Conservation (phyloP, 352 stramenopile species). For the Pythium dissotocum region DNA sequence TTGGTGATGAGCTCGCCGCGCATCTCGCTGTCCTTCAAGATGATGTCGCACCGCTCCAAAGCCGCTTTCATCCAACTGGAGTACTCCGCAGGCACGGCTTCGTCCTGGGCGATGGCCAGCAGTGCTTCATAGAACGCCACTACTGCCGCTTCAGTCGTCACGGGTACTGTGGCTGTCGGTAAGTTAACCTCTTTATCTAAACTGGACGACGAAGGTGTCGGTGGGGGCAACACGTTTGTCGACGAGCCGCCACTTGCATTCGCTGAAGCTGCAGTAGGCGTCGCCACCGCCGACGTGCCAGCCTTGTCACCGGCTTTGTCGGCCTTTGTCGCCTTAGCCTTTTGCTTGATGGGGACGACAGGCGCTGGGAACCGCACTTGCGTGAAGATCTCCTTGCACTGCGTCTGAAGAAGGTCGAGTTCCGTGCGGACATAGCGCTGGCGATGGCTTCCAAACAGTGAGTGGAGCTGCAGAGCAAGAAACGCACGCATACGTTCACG, state of each 20-base stretch:
- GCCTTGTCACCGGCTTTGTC: slow-evolving; percentile 28
- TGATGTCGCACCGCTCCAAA: slow-evolving; percentile 54
- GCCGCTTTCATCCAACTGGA: slow-evolving; percentile 40
- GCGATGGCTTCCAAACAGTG: slow-evolving; percentile 72
- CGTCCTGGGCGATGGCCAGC: slow-evolving; percentile 47
- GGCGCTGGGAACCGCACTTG: slow-evolving; percentile 57
- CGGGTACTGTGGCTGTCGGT: slow-evolving; percentile 24
- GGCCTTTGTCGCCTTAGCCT: slow-evolving; percentile 29
- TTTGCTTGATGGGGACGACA: slow-evolving; percentile 35
- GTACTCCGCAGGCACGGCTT: slow-evolving; percentile 40
- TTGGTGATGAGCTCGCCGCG: slow-evolving; percentile 69
- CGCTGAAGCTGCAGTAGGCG: slow-evolving; percentile 13
- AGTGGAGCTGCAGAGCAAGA: slow-evolving; percentile 73
- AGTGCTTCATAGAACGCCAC: slow-evolving; percentile 56
- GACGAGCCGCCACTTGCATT: slow-evolving; percentile 20
- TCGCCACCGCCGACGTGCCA: slow-evolving; percentile 6
- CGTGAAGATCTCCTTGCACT: slow-evolving; percentile 44
- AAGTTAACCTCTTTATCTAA: slow-evolving; percentile 46
- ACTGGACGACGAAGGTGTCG: slow-evolving; percentile 42
- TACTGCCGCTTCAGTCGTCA: slow-evolving; percentile 36
- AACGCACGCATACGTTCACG: slow-evolving; percentile 68
- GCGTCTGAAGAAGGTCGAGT: slow-evolving; percentile 54
- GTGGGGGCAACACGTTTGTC: slow-evolving; percentile 12
- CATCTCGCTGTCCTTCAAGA: slow-evolving; percentile 70
- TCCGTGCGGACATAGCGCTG: slow-evolving; percentile 70